Conservation (phyloP, 2,329 filamentous ascomycete species). For the Mollisia scopiformis region DNA sequence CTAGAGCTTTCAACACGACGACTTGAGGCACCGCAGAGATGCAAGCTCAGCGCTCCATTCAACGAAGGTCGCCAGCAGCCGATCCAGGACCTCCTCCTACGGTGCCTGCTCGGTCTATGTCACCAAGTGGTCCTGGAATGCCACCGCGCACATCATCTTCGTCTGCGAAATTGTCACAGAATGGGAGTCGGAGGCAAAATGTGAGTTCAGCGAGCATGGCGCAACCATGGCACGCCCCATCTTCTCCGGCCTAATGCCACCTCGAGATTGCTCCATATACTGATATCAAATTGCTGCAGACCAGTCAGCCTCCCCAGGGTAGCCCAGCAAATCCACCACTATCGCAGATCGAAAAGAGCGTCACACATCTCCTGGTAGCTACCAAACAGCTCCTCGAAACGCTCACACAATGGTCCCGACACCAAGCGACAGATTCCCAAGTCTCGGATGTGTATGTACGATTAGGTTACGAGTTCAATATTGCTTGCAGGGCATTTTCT, state of each 20-base stretch:
- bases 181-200: conserved; percentile 54
- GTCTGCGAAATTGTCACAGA: conserved; percentile 63
- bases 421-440: conserved; percentile 87
- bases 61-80: conserved; percentile 65
- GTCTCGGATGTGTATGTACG: conserved; percentile 98
- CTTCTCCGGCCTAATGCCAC: not conserved
- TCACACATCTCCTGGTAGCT: conserved; percentile 94
- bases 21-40: conserved; percentile 40
- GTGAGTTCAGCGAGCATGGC: conserved; percentile 48
- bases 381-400: conserved; percentile 98
- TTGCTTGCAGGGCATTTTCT: conserved; percentile 94
- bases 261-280: not conserved
- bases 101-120: conserved; percentile 60
- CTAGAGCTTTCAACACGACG: conserved; percentile 7
- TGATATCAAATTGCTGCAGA: conserved; percentile 21
- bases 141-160: conserved; percentile 67
- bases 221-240: not conserved
- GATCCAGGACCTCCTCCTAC: conserved; percentile 62
- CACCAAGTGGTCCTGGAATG: conserved; percentile 50
- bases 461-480: conserved; percentile 98
- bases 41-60: conserved; percentile 59
- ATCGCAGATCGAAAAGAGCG: conserved; percentile 98
- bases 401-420: conserved; percentile 94
- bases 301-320: conserved; percentile 20
- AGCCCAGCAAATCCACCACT: conserved; percentile 45